These are phyloP conservation scores for Cucurbita pepo DNA, from an alignment of 306 rosid genomes.

Conservation along the genomic window DNA sequence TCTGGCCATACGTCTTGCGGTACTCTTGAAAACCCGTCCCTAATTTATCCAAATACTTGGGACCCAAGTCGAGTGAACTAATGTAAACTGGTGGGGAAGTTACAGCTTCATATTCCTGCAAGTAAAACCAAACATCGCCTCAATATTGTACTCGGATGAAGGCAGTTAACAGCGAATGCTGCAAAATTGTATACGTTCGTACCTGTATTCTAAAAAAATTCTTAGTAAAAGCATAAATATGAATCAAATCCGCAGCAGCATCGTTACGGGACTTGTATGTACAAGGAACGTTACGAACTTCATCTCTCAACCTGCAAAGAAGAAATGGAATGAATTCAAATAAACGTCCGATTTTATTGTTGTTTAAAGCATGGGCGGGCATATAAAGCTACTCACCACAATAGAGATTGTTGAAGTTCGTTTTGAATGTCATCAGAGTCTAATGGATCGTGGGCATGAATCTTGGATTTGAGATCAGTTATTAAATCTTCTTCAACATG, in stretches of 20 bases:
- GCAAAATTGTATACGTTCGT: not conserved
- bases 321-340: constrained; percentile 1
- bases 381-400: constrained; percentile 38
- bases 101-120: constrained; percentile 64
- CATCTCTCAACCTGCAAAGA: constrained; percentile 79
- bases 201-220: constrained; percentile 87
- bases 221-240: constrained; percentile 77
- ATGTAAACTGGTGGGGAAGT: constrained; percentile 96
- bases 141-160: not conserved
- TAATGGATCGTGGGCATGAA: constrained; percentile 53
- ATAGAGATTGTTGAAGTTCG: constrained; percentile 59
- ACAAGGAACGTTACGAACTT: constrained; percentile 76
- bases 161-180: not conserved
- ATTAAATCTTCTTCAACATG: constrained; percentile 45
- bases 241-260: constrained; percentile 98
- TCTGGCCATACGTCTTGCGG: constrained; percentile 70
- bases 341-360: not conserved
- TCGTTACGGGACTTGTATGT: constrained; percentile 93
- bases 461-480: constrained; percentile 56
- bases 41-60: constrained; percentile 61
- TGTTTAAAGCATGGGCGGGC: not conserved
- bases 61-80: constrained; percentile 98
- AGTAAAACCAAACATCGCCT: not conserved
- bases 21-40: constrained; percentile 80
- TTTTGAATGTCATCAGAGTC: constrained; percentile 46